Conservation (phyloP, 441 rosid species). For the Cnidoscolus chayamansa region DNA sequence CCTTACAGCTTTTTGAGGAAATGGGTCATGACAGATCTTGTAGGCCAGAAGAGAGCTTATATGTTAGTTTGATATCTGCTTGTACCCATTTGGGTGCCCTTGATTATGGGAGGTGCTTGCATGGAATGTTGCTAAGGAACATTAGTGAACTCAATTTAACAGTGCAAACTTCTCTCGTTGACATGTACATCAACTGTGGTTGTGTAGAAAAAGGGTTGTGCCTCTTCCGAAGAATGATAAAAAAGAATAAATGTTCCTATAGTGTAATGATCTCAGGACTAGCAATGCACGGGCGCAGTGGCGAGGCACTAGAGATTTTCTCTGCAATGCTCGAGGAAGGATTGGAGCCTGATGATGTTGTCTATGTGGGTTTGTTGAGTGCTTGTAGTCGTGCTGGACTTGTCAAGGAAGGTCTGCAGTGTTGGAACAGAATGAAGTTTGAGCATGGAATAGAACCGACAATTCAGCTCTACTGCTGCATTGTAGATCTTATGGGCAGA, state of each 20-base stretch:
- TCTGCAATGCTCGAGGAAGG: slow-evolving; percentile 42
- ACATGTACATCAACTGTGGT: slow-evolving; percentile 72
- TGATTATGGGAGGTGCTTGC: slow-evolving; percentile 51
- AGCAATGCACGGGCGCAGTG: slow-evolving; percentile 54
- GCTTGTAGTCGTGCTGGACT: slow-evolving; percentile 64
- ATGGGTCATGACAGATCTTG: slow-evolving; percentile 30
- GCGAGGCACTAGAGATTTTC: slow-evolving; percentile 46
- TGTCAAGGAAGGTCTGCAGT: slow-evolving; percentile 54
- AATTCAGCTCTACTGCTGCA: slow-evolving; percentile 69
- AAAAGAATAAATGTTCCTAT: slow-evolving; percentile 59
- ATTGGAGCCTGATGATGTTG: slow-evolving; percentile 48
- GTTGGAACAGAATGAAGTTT: slow-evolving; percentile 45
- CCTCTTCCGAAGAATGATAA: slow-evolving; percentile 40
- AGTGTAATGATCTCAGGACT: slow-evolving; percentile 52
- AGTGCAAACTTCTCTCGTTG: slow-evolving; percentile 53
- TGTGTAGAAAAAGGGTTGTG: slow-evolving; percentile 43
- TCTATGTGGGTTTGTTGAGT: slow-evolving; percentile 53
- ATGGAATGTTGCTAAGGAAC: slow-evolving; percentile 38
- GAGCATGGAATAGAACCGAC: slow-evolving; percentile 51
- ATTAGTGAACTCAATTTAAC: slow-evolving; percentile 45
- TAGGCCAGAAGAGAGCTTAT: slow-evolving; percentile 64
- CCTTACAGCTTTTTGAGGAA: slow-evolving; percentile 44
- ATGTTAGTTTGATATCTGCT: slow-evolving; percentile 56
- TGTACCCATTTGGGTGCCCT: slow-evolving; percentile 60
- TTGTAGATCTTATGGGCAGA: slow-evolving; percentile 63